Evolutionary conservation across 2,329 filamentous ascomycete genomes (phyloP).

Genomic region (Lasiodiplodia hormozganensis): DNA sequence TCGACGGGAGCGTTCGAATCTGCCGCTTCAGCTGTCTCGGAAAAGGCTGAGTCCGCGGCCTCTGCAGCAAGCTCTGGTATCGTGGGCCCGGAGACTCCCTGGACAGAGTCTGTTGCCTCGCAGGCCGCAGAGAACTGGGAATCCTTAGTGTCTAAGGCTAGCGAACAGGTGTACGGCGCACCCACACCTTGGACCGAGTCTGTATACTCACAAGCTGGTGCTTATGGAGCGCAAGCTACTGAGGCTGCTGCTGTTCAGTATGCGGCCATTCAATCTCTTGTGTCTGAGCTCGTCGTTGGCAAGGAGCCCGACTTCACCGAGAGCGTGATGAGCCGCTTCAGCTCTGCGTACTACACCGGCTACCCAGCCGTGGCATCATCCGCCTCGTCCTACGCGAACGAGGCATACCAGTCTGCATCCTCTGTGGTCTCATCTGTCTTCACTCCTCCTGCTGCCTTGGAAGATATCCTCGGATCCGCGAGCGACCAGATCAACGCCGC

Average conservation of each 20-base stretch:
- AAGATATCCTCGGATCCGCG: conserved; percentile 64
- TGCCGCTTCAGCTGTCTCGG: conserved; percentile 54
- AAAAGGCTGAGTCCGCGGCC: conserved; percentile 54
- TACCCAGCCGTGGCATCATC: conserved; percentile 62
- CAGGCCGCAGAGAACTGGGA: conserved; percentile 70
- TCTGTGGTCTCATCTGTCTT: conserved; percentile 58
- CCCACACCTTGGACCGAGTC: conserved; percentile 60
- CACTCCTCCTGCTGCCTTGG: conserved; percentile 64
- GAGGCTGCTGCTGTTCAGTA: conserved; percentile 70
- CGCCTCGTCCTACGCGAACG: conserved; percentile 60
- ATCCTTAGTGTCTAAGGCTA: conserved; percentile 67
- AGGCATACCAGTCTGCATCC: conserved; percentile 55
- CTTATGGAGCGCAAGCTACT: conserved; percentile 68
- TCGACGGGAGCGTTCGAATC: conserved; percentile 44
- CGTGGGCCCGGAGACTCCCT: conserved; percentile 33
- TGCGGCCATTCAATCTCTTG: conserved; percentile 71
- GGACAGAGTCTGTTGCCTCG: conserved; percentile 40
- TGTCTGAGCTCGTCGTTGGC: conserved; percentile 78
- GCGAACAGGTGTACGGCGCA: conserved; percentile 72
- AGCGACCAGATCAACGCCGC: conserved; percentile 64
- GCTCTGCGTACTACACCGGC: conserved; percentile 74
- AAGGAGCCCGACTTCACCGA: conserved; percentile 84
- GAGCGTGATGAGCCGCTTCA: conserved; percentile 75
- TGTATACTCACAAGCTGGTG: conserved; percentile 59
- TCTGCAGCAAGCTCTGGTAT: conserved; percentile 31